Percentiles rank a stretch among this genome's conserved stretches.
Conservation (phyloP, 352 stramenopile species). For the Stramenopiles sp. region DNA sequence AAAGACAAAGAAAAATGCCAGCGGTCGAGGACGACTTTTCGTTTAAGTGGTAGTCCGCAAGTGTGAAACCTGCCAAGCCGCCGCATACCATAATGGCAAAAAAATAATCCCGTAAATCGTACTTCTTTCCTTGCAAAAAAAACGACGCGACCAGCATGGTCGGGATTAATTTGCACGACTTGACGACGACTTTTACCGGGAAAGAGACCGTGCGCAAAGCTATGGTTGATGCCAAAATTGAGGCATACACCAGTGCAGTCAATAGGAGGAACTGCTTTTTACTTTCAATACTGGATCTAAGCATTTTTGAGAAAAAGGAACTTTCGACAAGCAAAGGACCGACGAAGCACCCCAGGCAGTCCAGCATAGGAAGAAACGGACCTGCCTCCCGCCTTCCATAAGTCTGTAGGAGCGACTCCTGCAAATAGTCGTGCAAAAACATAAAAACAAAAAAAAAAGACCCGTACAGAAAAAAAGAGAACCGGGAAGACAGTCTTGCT, state of each 20-base stretch:
- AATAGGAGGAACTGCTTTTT: neutral
- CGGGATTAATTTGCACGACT: neutral
- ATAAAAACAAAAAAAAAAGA: neutral
- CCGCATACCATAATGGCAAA: neutral
- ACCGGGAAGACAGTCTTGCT: too few relatives aligned
- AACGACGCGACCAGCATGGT: neutral
- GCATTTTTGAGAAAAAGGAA: neutral
- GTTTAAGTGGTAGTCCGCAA: neutral
- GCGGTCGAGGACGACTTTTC: neutral
- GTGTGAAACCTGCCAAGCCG: neutral
- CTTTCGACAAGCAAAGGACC: neutral
- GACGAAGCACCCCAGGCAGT: neutral
- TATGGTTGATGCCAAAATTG: neutral
- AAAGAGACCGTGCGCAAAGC: neutral
- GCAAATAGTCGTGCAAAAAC: neutral
- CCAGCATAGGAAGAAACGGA: neutral
- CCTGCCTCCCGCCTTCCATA: neutral
- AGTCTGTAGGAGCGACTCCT: neutral
- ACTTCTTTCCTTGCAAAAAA: neutral
- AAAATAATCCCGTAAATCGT: neutral
- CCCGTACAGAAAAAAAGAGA: neutral
- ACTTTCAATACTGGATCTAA: neutral
- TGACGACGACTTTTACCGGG: neutral
- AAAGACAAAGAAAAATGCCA: neutral
- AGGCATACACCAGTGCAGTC: neutral